Base-by-base conservation (phyloP, 768 basidiomycete genomes). In the Phaeolepiota aurea region DNA sequence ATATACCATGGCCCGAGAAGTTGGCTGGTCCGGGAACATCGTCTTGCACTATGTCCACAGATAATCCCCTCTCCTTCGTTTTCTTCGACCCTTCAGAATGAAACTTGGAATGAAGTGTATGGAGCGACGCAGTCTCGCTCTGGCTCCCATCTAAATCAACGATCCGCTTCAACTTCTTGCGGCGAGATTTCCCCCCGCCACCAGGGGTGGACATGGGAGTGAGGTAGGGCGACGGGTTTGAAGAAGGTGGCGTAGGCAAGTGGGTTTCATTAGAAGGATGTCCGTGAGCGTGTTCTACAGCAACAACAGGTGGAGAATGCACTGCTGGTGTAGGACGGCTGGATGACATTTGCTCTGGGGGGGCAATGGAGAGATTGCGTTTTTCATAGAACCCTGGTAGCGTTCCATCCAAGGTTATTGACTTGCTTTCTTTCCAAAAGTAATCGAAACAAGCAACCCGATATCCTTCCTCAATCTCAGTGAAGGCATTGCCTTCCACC, bases 371-470 rank as follows among this genome's bases (percentile, higher is more conserved):
- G 37, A 87, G 64, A 49, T 67, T 74, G 39, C 74, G 68, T 54
- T 71, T 76, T 65, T 91, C 88, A 55, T 82, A 79, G 54, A 80
- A 79, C 32, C 77, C 74, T 3, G 88, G 82, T 7, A 57, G 58
- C 4, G 72, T 63, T 3, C 88, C 89, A 53, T 97, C 92, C 23
- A 97, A 59, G n/a, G 65, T 60, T 16, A 94, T 71, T 5, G 62
- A 63, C 61, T 81, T 87, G n/a, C 81, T 80, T 63, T 96, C 93
- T 51, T 79, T 79, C 62, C 72, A 78, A 56, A 97, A 97, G 53
- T 76, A 75, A 43, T 83, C 77, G 54, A 93, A 93, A 57, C 91
- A 87, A 16, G 76, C 68, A 22, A 86, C 57, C 13, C 92, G 73
- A 58, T 87, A 89, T 30, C 72, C 73, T 41, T 85, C 80, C 47